phyloP scores from a whole-genome alignment of 1,139 yeast species.

The Komagataea norvegica region DNA sequence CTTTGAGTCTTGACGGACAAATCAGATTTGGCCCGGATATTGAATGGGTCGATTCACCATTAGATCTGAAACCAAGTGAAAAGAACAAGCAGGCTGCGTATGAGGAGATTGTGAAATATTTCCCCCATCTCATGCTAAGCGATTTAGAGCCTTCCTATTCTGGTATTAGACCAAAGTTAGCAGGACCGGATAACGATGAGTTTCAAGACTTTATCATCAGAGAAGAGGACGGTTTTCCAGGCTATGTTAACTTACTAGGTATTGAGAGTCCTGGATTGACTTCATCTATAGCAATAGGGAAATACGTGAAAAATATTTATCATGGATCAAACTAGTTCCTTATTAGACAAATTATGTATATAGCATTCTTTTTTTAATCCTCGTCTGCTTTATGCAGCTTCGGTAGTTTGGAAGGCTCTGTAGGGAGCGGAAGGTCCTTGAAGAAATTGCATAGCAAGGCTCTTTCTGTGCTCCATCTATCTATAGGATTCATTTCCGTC shows the following conservation, averaged over 20 bases:
- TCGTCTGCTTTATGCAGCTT: constrained; percentile 29
- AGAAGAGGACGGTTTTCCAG: constrained; percentile 64
- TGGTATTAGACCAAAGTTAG: constrained; percentile 79
- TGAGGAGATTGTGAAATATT: constrained; percentile 55
- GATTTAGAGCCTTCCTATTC: constrained; percentile 65
- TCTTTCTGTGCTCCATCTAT: constrained; percentile 60
- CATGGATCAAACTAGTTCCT: constrained; percentile 16
- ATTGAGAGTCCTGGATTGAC: constrained; percentile 92
- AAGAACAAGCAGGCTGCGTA: constrained; percentile 50
- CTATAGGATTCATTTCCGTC: constrained; percentile 75
- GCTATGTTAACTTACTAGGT: constrained; percentile 74
- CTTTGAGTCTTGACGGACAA: constrained; percentile 78
- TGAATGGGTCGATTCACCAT: constrained; percentile 63
- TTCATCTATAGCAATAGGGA: constrained; percentile 75
- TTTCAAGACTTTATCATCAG: constrained; percentile 73
- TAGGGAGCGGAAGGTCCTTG: constrained; percentile 69
- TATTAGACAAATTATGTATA: neutral
- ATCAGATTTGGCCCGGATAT: constrained; percentile 84
- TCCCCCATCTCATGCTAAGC: constrained; percentile 49
- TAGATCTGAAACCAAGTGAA: constrained; percentile 45
- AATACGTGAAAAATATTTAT: constrained; percentile 51
- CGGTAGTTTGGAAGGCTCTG: constrained; percentile 67
- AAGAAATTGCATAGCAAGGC: constrained; percentile 71
- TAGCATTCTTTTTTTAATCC: neutral
- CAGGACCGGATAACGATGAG: constrained; percentile 38